These are phyloP conservation scores for Cercospora sojina DNA, from an alignment of 2,329 filamentous ascomycete species.

Conservation along the genomic window DNA sequence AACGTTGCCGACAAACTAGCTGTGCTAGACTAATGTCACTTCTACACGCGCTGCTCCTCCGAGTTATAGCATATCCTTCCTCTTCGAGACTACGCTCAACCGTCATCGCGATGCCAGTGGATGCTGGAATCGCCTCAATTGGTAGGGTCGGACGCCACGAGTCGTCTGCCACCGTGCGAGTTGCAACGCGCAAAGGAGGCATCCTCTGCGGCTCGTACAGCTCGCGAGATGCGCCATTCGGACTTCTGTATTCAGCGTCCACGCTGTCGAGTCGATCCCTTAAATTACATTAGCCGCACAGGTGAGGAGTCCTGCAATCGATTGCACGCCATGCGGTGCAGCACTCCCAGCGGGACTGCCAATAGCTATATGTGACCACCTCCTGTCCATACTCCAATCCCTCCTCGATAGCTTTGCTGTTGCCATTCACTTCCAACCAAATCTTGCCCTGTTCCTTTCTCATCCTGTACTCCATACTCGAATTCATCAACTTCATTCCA, in stretches of 20 bases:
- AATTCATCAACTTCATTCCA: background rate
- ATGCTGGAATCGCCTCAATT: background rate
- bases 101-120: constrained; percentile 6
- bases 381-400: background rate
- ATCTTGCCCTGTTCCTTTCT: background rate
- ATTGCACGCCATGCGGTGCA: background rate
- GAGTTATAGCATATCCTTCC: background rate
- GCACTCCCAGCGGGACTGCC: background rate
- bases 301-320: background rate
- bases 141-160: background rate
- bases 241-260: background rate
- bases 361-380: background rate
- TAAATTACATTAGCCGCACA: background rate
- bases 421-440: background rate
- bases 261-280: constrained; percentile 1
- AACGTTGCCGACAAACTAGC: background rate
- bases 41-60: background rate
- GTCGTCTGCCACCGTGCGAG: background rate
- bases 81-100: background rate
- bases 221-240: background rate
- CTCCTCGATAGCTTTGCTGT: background rate
- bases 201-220: background rate
- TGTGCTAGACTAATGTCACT: background rate
- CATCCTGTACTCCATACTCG: background rate
- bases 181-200: background rate